Percentiles rank a stretch among this genome's conserved stretches.
Conservation (phyloP, 2,329 filamentous ascomycete species). For the Fusarium transvaalense region DNA sequence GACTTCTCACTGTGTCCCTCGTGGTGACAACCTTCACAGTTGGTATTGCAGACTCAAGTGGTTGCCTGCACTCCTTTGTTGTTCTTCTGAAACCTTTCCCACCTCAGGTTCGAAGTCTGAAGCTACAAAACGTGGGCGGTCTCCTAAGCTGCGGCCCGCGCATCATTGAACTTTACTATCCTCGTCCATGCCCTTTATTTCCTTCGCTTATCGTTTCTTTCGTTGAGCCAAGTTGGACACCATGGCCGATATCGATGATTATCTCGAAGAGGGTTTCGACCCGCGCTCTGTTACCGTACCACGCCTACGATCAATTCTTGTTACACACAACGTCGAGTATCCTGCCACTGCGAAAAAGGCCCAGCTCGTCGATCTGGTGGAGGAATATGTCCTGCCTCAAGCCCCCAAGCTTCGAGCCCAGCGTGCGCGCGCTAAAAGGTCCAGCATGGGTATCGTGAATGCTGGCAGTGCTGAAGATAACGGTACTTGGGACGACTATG, state of each 20-base stretch:
- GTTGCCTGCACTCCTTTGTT: conserved; percentile 34
- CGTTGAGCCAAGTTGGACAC: conserved; percentile 37
- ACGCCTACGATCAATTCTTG: conserved; percentile 88
- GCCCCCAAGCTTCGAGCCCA: conserved; percentile 80
- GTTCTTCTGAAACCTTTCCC: conserved; percentile 2
- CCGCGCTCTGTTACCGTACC: conserved; percentile 86
- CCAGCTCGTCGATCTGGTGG: conserved; percentile 87
- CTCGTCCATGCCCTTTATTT: conserved; percentile 16
- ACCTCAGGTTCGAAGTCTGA: conserved; percentile 14
- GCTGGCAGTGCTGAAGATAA: conserved; percentile 75
- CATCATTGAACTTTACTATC: conserved; percentile 31
- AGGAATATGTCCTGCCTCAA: conserved; percentile 81
- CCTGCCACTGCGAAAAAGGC: conserved; percentile 92
- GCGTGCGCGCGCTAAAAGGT: conserved; percentile 83
- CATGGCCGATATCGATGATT: conserved; percentile 81
- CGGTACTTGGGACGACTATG: conserved; percentile 71
- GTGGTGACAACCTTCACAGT: not conserved
- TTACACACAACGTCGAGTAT: conserved; percentile 88
- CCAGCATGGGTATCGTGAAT: conserved; percentile 85
- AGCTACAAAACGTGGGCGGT: conserved; percentile 25
- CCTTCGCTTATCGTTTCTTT: conserved; percentile 19
- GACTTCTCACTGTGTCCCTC: not conserved
- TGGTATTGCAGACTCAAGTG: conserved; percentile 1
- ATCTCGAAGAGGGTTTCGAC: conserved; percentile 89
- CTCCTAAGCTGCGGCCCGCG: conserved; percentile 35